Conservation (phyloP, 2,329 filamentous ascomycete species). For the Fusarium tupiense region DNA sequence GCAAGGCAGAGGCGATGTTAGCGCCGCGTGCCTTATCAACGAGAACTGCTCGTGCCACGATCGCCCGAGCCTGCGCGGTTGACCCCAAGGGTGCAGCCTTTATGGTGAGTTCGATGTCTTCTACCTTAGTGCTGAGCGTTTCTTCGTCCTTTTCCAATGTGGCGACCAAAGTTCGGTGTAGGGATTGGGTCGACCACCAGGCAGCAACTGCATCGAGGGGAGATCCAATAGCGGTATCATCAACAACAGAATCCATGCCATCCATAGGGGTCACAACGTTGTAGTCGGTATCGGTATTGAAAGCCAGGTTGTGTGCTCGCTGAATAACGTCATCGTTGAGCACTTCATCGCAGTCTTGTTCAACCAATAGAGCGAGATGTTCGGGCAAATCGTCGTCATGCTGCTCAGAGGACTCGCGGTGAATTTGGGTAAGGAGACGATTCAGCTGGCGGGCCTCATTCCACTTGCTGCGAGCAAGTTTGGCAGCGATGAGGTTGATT, state of each 20-base stretch:
- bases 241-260: conserved; percentile 83
- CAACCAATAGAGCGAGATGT: conserved; percentile 78
- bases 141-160: conserved; percentile 65
- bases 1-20: conserved; percentile 66
- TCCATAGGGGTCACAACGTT: conserved; percentile 71
- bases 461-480: conserved; percentile 82
- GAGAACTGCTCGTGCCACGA: conserved; percentile 68
- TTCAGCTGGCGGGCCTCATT: conserved; percentile 78
- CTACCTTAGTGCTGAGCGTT: conserved; percentile 31
- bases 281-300: conserved; percentile 80
- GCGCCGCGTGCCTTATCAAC: conserved; percentile 62
- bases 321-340: conserved; percentile 81
- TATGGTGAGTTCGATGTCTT: conserved; percentile 74
- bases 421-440: conserved; percentile 55
- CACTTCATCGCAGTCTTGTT: conserved; percentile 84
- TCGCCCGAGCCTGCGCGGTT: conserved; percentile 69
- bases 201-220: conserved; percentile 90
- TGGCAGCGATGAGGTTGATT: conserved; percentile 76
- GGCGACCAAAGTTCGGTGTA: conserved; percentile 74
- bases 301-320: conserved; percentile 88
- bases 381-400: conserved; percentile 73
- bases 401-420: conserved; percentile 53
- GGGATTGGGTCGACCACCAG: conserved; percentile 83
- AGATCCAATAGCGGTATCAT: conserved; percentile 85
- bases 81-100: conserved; percentile 82